Evolutionary conservation across 768 basidiomycete genomes (phyloP).

Genomic region (Aureoboletus auriporus): DNA sequence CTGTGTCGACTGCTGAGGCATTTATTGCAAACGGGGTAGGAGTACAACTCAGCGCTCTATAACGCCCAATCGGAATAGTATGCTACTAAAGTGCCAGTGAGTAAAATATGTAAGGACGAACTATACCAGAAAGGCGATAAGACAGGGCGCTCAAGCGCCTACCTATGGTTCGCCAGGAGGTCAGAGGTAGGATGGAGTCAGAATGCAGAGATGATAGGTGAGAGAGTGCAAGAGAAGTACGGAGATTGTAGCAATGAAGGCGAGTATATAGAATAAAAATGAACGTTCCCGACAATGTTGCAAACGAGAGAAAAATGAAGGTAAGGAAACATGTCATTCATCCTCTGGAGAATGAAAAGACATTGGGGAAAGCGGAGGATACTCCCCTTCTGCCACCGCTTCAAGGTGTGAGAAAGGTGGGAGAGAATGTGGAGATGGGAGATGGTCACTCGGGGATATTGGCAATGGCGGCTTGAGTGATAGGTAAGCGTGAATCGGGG

Average conservation of each 20-base stretch:
- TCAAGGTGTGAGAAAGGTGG: slow-evolving; percentile 81
- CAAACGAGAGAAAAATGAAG: slow-evolving; percentile 24
- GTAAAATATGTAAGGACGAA: slow-evolving; percentile 26
- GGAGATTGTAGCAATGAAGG: slow-evolving; percentile 30
- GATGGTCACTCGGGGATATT: slow-evolving; percentile 35
- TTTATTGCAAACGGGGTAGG: slow-evolving; percentile 26
- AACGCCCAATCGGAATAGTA: slow-evolving; percentile 25
- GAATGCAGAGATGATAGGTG: slow-evolving; percentile 12
- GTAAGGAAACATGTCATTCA: slow-evolving; percentile 26
- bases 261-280: slow-evolving; percentile 22
- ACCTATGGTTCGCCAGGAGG: slow-evolving; percentile 15
- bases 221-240: slow-evolving; percentile 20
- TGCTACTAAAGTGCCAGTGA: slow-evolving; percentile 31
- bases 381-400: slow-evolving; percentile 78
- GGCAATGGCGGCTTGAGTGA: slow-evolving; percentile 50
- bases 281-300: slow-evolving; percentile 21
- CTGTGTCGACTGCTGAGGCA: slow-evolving; percentile 12
- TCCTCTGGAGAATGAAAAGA: slow-evolving; percentile 56
- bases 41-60: slow-evolving; percentile 33
- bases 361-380: slow-evolving; percentile 71
- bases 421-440: slow-evolving; percentile 45
- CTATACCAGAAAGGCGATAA: slow-evolving; percentile 14
- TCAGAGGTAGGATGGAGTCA: slow-evolving; percentile 13
- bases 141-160: neutral
- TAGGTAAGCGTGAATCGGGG: slow-evolving; percentile 5